Base-by-base conservation (phyloP, 2,329 filamentous ascomycete species). In the Exophiala xenobiotica region DNA sequence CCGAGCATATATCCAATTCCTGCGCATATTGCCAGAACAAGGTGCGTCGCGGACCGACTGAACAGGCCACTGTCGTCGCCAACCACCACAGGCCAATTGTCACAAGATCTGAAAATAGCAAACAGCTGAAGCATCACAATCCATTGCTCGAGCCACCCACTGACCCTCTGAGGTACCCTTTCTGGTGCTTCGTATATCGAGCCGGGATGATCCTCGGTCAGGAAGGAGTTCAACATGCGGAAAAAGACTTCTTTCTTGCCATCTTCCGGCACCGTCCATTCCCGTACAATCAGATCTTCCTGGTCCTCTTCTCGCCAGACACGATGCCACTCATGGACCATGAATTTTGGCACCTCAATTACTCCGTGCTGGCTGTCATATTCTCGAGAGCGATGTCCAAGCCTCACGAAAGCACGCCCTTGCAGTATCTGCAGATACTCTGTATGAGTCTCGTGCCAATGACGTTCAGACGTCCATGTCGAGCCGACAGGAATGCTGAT, bases 201-300 rank as follows among this genome's bases (percentile, higher is more conserved):
- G 14, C 26, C 35, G n/a, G 54, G 51, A 19, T 49, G 43, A 33
- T 35, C n/a, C 31, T 57, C 54, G 4, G 54, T 57, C 47, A 57
- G 39, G 26, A 54, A 54, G 8, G 54, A 57, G 35, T 78, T 78
- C 20, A 78, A 49, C 44, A 78, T 78, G 66, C 74, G 72, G 56
- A 78, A 79, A 61, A 79, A 78, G 0, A 75, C 53, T 2, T 71
- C 66, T 59, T 79, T 79, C 8, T 66, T 59, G 0, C 72, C 68
- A 46, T 78, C 75, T 4, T 49, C 62, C 0, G 76, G 76, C 12
- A 73, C 69, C 0, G 75, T 78, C 62, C 73, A 69, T 61, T 78
- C 76, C 8, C 74, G 64, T 0, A 77, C 74, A 1, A 78, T 56
- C 0, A 74, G 70, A 2, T 70, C 68, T 5, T 61, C 65, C 0